phyloP scores from a whole-genome alignment of 2,329 filamentous ascomycete species.

The Xylariales sp. region DNA sequence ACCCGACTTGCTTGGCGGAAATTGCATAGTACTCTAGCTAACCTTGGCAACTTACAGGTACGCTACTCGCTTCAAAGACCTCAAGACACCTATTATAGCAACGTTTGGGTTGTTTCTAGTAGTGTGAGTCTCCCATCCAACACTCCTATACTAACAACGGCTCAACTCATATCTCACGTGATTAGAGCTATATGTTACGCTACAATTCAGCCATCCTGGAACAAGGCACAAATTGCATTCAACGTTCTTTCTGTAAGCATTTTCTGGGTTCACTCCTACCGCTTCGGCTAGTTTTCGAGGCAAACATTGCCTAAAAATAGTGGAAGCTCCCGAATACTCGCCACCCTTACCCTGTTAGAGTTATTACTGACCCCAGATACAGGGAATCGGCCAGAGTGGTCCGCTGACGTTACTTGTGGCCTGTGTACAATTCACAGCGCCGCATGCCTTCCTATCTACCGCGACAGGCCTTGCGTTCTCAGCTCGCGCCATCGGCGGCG shows the following conservation, averaged over 20 bases:
- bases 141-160: no score
- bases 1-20: accelerated
- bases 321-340: no score
- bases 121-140: constrained; percentile 30
- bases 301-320: no score
- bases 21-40: background rate
- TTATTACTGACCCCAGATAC: no score
- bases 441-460: constrained; percentile 47
- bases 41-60: constrained; percentile 26
- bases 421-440: constrained; percentile 47
- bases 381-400: constrained; percentile 44
- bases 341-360: no score
- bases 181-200: constrained; percentile 40
- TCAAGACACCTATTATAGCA: constrained; percentile 40
- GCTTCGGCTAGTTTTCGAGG: no score
- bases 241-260: constrained; percentile 42
- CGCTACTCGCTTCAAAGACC: constrained; percentile 43
- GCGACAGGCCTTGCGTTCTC: constrained; percentile 50
- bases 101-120: constrained; percentile 43
- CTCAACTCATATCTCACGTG: no score
- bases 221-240: constrained; percentile 40
- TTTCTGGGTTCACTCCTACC: no score
- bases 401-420: constrained; percentile 46
- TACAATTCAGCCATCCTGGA: constrained; percentile 38
- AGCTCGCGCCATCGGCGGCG: constrained; percentile 47